Percentiles rank a stretch among this genome's conserved stretches.
Conservation (phyloP, 106 monocot species). For the Allium fistulosum region DNA sequence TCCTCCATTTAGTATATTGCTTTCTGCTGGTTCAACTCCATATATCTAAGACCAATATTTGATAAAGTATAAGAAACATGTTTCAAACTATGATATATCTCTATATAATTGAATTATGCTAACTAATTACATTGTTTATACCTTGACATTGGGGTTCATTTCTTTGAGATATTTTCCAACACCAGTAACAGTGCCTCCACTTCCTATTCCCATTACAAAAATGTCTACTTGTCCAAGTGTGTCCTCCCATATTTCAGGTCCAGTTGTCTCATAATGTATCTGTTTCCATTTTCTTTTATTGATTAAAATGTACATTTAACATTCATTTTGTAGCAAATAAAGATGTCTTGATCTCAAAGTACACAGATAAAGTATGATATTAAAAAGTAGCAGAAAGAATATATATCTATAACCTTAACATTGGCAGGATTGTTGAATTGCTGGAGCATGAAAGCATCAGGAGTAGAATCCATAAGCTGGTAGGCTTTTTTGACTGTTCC, state of each 20-base stretch:
- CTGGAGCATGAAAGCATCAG: slow-evolving; percentile 84
- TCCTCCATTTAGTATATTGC: slow-evolving; percentile 91
- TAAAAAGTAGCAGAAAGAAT: no score
- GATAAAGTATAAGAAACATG: neutral
- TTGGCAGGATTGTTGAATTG: slow-evolving; percentile 94
- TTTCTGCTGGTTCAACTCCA: slow-evolving; percentile 94
- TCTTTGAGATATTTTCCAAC: slow-evolving; percentile 85
- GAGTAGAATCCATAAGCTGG: slow-evolving; percentile 56
- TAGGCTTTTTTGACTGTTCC: slow-evolving; percentile 93
- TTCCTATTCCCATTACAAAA: slow-evolving; percentile 90
- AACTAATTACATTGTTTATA: slow-evolving; percentile 10
- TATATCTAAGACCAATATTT: slow-evolving; percentile 44
- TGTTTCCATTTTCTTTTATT: slow-evolving; percentile 4
- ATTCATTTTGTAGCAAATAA: no score
- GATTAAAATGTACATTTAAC: neutral
- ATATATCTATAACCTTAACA: slow-evolving; percentile 40
- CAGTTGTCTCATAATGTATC: slow-evolving; percentile 87
- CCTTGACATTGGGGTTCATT: slow-evolving; percentile 80
- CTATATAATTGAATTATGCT: neutral
- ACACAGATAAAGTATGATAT: no score
- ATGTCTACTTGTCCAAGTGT: slow-evolving; percentile 76
- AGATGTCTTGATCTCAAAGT: no score
- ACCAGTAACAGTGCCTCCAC: slow-evolving; percentile 82
- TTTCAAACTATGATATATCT: neutral
- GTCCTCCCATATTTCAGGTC: slow-evolving; percentile 93